Base-by-base conservation (phyloP, 2,329 filamentous ascomycete genomes). In the Neonectria magnoliae region DNA sequence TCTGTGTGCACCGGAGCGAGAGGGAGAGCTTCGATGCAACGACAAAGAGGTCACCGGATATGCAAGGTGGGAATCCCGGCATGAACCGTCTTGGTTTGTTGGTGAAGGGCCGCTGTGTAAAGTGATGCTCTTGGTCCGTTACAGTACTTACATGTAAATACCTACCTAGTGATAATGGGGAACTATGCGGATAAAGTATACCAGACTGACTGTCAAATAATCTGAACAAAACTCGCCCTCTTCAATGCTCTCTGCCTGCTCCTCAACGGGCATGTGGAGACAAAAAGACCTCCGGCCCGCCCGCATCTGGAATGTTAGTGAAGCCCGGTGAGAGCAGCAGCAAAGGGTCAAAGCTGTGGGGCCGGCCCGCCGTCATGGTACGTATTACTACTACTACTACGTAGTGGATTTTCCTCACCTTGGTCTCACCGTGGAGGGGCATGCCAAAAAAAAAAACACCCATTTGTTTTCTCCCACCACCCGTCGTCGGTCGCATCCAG, bases 341-440 rank as follows among this genome's bases (percentile, higher is more conserved):
- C 18, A 45, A 45, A 38, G 16, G 27, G 36, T 16, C 11, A 6
- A n/a, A n/a, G n/a, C 2, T 48, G 33, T 54, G 47, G 54, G 27
- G 25, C 47, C 38, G 4, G 6, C 45, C 38, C 25, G 44, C 31
- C 57, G 44, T 48, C 54, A n/a, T 48, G 13, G 31, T 36, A 36
- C 31, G 31, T 36, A 36, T 2, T 25, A 25, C 25, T 5, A 25
- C 31, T 36, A n/a, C n/a, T n/a, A n/a, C n/a, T n/a, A n/a, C n/a
- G n/a, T n/a, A 36, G 31, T 44, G 18, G 16, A 45, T 42, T 29
- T 36, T 42, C 44, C 29, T 29, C 29, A 29, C 29, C 29, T 29
- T 29, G 29, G 2, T 29, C 29, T 29, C 29, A 71, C 66, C 68
- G 57, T 57, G 62, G 65, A 60, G 62, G 62, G 59, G 52, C 64